A percentile compares a stretch with the other conserved stretches of the same genome.
phyloP scores from a whole-genome alignment of 805 yeast species.

The Candida ficus region DNA sequence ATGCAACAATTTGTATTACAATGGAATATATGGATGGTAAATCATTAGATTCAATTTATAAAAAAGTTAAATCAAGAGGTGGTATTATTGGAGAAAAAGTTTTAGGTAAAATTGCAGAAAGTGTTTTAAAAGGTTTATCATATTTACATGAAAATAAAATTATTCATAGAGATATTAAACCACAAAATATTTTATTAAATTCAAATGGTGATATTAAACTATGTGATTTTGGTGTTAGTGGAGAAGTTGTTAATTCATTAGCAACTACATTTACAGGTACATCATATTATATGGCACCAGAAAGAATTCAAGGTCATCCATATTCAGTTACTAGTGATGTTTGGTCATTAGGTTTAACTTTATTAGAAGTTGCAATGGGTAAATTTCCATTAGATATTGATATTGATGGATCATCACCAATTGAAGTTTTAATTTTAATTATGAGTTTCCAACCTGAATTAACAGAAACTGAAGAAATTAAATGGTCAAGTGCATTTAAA shows the following conservation, averaged over 20 bases:
- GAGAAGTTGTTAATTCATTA: slow-evolving; percentile 90
- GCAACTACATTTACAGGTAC: slow-evolving; percentile 98
- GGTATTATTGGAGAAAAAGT: slow-evolving; percentile 93
- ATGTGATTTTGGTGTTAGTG: slow-evolving; percentile 97
- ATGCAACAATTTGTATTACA: slow-evolving; percentile 82
- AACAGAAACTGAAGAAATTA: slow-evolving; percentile 69
- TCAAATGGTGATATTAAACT: slow-evolving; percentile 76
- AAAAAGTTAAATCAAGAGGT: slow-evolving; percentile 62
- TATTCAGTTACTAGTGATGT: slow-evolving; percentile 94
- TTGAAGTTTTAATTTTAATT: slow-evolving; percentile 77
- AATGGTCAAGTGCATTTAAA: slow-evolving; percentile 80
- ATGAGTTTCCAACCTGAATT: slow-evolving; percentile 78
- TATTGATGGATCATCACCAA: slow-evolving; percentile 57
- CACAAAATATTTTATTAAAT: slow-evolving; percentile 84
- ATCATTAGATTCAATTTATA: slow-evolving; percentile 87
- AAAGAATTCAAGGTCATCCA: slow-evolving; percentile 91
- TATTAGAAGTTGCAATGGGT: slow-evolving; percentile 92
- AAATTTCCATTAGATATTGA: slow-evolving; percentile 63
- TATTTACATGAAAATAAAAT: slow-evolving; percentile 84
- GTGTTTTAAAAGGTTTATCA: slow-evolving; percentile 78
- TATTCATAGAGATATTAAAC: slow-evolving; percentile 94
- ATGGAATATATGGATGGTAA: slow-evolving; percentile 98
- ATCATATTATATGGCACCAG: slow-evolving; percentile 98
- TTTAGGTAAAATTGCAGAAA: slow-evolving; percentile 82
- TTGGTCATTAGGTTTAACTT: slow-evolving; percentile 92